phyloP scores from a whole-genome alignment of 495 filamentous ascomycete species.

The Massariosphaeria phaeospora region DNA sequence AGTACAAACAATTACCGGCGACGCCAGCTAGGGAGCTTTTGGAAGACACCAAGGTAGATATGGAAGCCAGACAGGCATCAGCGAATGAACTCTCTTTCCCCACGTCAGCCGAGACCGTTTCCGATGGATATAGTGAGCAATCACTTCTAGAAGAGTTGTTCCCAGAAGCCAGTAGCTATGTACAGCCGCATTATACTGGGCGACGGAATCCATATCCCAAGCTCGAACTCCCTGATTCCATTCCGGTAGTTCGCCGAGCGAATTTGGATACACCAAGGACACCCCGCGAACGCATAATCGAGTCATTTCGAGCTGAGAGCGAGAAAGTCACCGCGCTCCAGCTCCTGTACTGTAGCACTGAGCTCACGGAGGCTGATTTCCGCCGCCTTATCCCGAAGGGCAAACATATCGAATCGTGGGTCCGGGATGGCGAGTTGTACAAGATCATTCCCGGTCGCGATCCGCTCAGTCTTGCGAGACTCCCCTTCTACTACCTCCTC shows the following conservation, averaged over 20 bases:
- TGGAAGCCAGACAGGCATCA: background rate
- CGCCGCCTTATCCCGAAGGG: constrained; percentile 55
- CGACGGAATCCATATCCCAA: constrained; percentile 12
- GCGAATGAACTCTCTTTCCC: background rate
- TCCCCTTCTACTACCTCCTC: constrained; percentile 57
- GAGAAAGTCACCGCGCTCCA: constrained; percentile 44
- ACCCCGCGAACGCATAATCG: constrained; percentile 10
- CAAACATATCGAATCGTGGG: constrained; percentile 60
- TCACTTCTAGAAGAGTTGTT: constrained; percentile 58
- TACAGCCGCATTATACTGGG: constrained; percentile 1
- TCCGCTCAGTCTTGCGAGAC: constrained; percentile 48
- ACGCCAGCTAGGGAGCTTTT: too few relatives aligned
- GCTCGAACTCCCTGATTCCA: constrained; percentile 20
- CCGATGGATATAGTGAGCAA: constrained; percentile 1
- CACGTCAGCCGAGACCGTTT: background rate
- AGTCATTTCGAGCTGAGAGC: constrained; percentile 8
- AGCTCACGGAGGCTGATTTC: constrained; percentile 60
- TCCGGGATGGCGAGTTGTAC: constrained; percentile 45
- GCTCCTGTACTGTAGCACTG: constrained; percentile 48
- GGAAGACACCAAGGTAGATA: background rate
- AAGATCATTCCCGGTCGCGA: constrained; percentile 51
- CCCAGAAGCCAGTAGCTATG: constrained; percentile 41
- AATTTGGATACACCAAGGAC: background rate
- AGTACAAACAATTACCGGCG: too few relatives aligned
- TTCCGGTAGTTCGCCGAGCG: background rate